Evolutionary conservation across 1,284 basidiomycete species (phyloP), one percentile per base, ranked within the genome.

Genomic region (Phaffia rhodozyma): DNA sequence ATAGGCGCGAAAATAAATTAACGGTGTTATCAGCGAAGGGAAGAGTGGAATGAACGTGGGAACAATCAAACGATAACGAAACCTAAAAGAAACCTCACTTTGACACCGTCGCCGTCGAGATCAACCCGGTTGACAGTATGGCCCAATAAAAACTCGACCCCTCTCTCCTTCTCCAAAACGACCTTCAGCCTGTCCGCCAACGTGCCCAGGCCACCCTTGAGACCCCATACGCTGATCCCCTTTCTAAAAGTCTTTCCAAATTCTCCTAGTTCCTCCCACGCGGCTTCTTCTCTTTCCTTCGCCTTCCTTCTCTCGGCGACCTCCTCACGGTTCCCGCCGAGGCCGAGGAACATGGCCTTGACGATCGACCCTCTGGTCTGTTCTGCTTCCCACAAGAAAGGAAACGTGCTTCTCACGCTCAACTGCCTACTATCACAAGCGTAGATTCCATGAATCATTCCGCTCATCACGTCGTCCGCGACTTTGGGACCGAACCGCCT

Each of bases 391-490:
- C 83, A 87, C 23, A 96, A 70, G 3, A 78, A 77, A 0, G 87
- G 85, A 71, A 97, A 89, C 0, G 89, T 82, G 3, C 89, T 82
- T 1, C 85, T 81, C 0, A 91, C 79, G 67, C 89, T 91, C 11
- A 97, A 76, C 47, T 77, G 70, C 0, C 86, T 77, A 3, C 90
- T 83, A 70, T 94, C 91, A 0, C 89, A 84, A 0, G 91, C 91
- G 72, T 96, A 97, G 66, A 98, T 88, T 0, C 93, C 94, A 70
- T 97, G 93, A 1, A 92, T 83, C 67, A 97, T 79, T 0, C 92
- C 87, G 63, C 86, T 89, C 3, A 87, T 85, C 58, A 96, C 81
- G 4, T 82, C 81, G 13, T 83, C 80, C 0, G 91, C 89, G 62
- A 93, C 82, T 0, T 79, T 74, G 1, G 78, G 71, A 0, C 91